Evolutionary conservation across 2,329 filamentous ascomycete species (phyloP).

Genomic region (Stachybotrys elegans): DNA sequence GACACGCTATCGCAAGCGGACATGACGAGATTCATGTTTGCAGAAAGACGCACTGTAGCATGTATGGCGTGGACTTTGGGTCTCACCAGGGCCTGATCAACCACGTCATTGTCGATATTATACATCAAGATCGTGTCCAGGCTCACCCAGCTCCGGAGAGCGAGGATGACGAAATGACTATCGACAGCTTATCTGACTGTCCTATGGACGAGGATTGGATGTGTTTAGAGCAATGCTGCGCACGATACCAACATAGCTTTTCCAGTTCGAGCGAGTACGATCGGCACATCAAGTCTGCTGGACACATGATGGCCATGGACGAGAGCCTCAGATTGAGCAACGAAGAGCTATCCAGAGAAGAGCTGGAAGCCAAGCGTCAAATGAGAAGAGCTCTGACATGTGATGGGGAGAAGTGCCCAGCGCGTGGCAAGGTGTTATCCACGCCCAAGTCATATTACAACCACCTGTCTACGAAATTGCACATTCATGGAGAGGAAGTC

Average conservation of each 20-base stretch:
- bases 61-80: neutral
- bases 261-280: slow-evolving; percentile 3
- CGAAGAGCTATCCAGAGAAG: neutral
- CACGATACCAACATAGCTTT: slow-evolving; percentile 12
- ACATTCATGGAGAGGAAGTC: neutral
- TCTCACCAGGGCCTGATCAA: neutral
- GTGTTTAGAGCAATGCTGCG: slow-evolving; percentile 6
- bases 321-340: slow-evolving; percentile 5
- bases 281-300: slow-evolving; percentile 9
- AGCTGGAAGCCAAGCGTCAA: slow-evolving; percentile 8
- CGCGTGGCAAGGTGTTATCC: slow-evolving; percentile 8
- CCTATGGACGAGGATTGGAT: neutral
- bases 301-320: slow-evolving; percentile 8
- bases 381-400: slow-evolving; percentile 12
- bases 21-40: slow-evolving; percentile 13
- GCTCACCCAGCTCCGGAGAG: neutral
- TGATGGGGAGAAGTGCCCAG: slow-evolving; percentile 7
- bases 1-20: slow-evolving; percentile 11
- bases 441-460: neutral
- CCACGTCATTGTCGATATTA: neutral
- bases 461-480: slow-evolving; percentile 1
- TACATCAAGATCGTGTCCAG: neutral
- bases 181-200: neutral
- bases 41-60: slow-evolving; percentile 12
- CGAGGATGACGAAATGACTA: neutral